Base-by-base conservation (phyloP, 371 early-diverging fungal species). In the Polyrhizophydium stewartii region DNA sequence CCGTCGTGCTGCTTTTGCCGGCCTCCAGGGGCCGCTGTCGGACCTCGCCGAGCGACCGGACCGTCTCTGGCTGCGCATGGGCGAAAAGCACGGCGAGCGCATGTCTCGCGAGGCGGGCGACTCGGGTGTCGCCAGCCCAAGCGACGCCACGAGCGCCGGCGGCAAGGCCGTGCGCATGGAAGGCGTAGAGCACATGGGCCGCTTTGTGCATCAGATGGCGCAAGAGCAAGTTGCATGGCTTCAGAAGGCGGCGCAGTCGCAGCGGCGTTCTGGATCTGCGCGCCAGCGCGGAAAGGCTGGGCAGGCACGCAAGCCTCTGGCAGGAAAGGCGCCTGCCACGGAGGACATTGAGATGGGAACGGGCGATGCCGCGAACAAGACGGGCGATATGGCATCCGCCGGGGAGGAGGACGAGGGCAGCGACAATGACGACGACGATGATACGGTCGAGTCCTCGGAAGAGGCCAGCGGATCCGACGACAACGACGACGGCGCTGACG, bases 191-290 rank as follows among this genome's bases (percentile, higher is more conserved):
- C 73, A 67, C 55, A 79, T 51, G 73, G 73, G 64, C 72, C 83
- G 78, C 60, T 82, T 85, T 62, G 90, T 90, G 21, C 85, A 74
- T 63, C 83, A 89, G 46, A 77, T 89, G 75, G 85, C 86, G 70
- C 77, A 88, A 68, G 86, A 89, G 67, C 87, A 89, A 61, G 64
- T 90, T 32, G 82, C 5, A 16, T 53, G 53, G 53, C 53, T 53
- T 2, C 25, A 53, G 53, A 6, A 53, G 32, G 10, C 12, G 40
- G 19, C 40, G n/a, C n/a, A n/a, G n/a, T n/a, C n/a, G n/a, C n/a
- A n/a, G n/a, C n/a, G n/a, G n/a, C n/a, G n/a, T n/a, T n/a, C n/a
- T n/a, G n/a, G n/a, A n/a, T n/a, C n/a, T n/a, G n/a, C n/a, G n/a
- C n/a, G n/a, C n/a, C n/a, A n/a, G n/a, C n/a, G n/a, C n/a, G n/a